phyloP scores from a whole-genome alignment of 2,329 filamentous ascomycete species.

The Xylaria polymorpha region DNA sequence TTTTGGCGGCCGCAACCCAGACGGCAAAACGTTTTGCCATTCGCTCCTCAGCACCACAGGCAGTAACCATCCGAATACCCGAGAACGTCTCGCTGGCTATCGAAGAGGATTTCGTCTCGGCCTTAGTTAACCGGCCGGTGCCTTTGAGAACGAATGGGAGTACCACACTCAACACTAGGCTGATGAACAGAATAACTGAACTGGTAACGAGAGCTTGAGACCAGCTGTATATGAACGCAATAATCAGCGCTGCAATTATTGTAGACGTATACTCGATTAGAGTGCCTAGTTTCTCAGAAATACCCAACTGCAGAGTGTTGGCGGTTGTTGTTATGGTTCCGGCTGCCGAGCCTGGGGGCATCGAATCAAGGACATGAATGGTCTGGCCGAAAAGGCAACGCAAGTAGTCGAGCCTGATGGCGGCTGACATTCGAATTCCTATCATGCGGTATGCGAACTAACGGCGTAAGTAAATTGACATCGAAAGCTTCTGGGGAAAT shows the following conservation, averaged over 20 bases:
- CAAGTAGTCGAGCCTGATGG: conserved; percentile 73
- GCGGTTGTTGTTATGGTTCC: conserved; percentile 72
- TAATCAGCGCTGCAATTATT: conserved; percentile 63
- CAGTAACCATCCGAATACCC: conserved; percentile 70
- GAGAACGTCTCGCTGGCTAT: conserved; percentile 71
- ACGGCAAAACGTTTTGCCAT: conserved; percentile 64
- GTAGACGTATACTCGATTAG: conserved; percentile 67
- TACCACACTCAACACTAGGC: conserved; percentile 59
- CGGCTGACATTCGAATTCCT: conserved; percentile 70
- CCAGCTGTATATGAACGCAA: conserved; percentile 70
- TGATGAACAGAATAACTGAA: conserved; percentile 67
- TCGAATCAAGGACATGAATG: conserved; percentile 74
- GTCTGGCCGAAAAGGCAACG: conserved; percentile 72
- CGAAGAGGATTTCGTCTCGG: conserved; percentile 68
- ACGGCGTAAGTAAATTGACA: conserved; percentile 34
- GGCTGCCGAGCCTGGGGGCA: conserved; percentile 70
- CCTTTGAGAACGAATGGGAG: conserved; percentile 68
- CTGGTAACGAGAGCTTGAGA: conserved; percentile 68
- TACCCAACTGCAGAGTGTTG: conserved; percentile 72
- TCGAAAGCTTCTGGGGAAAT: not conserved
- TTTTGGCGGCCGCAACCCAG: conserved; percentile 66
- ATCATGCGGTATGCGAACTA: conserved; percentile 71
- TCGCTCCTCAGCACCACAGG: conserved; percentile 69
- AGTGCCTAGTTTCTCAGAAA: conserved; percentile 71
- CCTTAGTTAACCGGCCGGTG: conserved; percentile 58